Conservation (phyloP, 2,329 filamentous ascomycete genomes). For the Ophiostoma pallidulum region DNA sequence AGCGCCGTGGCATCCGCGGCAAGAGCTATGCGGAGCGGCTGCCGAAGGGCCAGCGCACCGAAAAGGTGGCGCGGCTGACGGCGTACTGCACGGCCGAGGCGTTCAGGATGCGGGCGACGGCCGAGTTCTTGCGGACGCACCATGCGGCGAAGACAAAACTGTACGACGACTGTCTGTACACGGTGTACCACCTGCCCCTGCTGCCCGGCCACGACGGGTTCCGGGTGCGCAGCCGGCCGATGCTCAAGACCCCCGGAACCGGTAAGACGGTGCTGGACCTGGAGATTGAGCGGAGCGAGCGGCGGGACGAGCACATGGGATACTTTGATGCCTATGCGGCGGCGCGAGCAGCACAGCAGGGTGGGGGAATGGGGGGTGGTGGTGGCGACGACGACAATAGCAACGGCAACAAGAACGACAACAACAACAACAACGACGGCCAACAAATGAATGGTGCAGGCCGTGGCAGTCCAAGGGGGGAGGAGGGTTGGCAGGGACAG, state of each 20-base stretch:
- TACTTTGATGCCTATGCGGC: slow-evolving; percentile 65
- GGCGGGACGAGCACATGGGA: slow-evolving; percentile 79
- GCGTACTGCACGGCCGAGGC: slow-evolving; percentile 94
- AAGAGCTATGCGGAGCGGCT: slow-evolving; percentile 93
- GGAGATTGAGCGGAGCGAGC: slow-evolving; percentile 90
- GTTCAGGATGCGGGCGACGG: slow-evolving; percentile 82
- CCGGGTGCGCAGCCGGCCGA: slow-evolving; percentile 78
- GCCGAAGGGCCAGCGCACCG: slow-evolving; percentile 76
- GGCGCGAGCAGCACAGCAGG: no score
- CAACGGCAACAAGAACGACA: slow-evolving; percentile 11
- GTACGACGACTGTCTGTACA: slow-evolving; percentile 96
- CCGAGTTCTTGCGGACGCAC: slow-evolving; percentile 75
- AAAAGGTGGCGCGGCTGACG: slow-evolving; percentile 82
- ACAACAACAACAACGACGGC: not conserved
- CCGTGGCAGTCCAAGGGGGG: no score
- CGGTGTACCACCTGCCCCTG: slow-evolving; percentile 85
- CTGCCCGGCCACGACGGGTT: slow-evolving; percentile 81
- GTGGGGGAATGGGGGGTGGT: no score
- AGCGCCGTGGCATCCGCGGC: slow-evolving; percentile 52
- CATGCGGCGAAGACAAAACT: slow-evolving; percentile 91
- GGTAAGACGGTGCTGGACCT: slow-evolving; percentile 89
- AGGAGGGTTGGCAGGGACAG: no score
- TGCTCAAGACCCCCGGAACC: slow-evolving; percentile 78
- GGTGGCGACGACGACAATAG: slow-evolving; percentile 16
- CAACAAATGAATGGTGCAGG: not conserved